Base-by-base conservation (phyloP, 495 filamentous ascomycete species). In the Annulohypoxylon stygium region DNA sequence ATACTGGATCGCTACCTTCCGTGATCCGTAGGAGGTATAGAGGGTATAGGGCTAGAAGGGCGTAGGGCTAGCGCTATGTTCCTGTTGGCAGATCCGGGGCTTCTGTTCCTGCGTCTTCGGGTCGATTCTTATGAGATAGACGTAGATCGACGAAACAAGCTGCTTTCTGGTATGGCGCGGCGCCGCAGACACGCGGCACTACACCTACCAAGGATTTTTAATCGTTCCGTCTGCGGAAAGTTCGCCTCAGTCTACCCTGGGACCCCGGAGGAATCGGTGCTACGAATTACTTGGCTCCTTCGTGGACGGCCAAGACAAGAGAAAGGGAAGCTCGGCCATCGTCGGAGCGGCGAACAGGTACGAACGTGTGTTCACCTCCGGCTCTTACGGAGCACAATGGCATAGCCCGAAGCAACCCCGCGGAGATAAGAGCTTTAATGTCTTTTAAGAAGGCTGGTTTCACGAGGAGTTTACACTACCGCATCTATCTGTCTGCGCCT, bases 41-140 rank as follows among this genome's bases (percentile, higher is more conserved):
- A 45, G 36, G 50, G 39, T 8, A 47, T 20, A 47, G 26, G 30
- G 26, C 63, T 23, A 33, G 39, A 26, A 45, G 36, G 62, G 39
- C 20, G 63, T 55, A 58, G 23, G 63, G 51, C 36, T 57, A 55
- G 39, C 18, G 7, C 16, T 33, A 57, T 57, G 7, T 37, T 20
- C 14, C n/a, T 57, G 12, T 26, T 20, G 16, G 7, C 5, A 55
- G 51, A 57, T 16, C 30, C 25, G 14, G 30, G 14, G 33, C 14
- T 18, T 37, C 18, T 37, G 53, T 57, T 57, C 53, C 30, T 57
- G 30, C 53, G 53, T 57, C 33, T 9, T 57, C 53, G n/a, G 53
- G 53, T 9, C n/a, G 53, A 57, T 4, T 20, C 12, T 36, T 57
- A 18, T 33, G 33, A 34, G 53, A 57, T 37, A 34, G 26, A 18